These are phyloP conservation scores for Suillus plorans DNA, from an alignment of 768 basidiomycete species.

Conservation along the genomic window DNA sequence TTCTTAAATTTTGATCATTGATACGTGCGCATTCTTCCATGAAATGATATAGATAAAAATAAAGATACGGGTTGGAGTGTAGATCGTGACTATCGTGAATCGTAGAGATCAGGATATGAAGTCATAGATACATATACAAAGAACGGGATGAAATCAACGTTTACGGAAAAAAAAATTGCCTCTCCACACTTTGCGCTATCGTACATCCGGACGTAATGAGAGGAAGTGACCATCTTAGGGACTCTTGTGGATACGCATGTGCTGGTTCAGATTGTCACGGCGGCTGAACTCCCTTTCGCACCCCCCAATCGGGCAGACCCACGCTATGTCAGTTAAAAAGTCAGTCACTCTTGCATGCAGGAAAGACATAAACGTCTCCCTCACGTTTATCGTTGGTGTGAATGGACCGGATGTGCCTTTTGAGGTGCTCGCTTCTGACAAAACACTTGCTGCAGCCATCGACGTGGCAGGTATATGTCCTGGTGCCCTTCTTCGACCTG, in stretches of 20 bases:
- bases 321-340: conserved; percentile 22
- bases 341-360: conserved; percentile 4
- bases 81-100: neutral
- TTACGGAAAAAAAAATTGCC: neutral
- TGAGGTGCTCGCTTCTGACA: conserved; percentile 76
- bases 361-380: conserved; percentile 26
- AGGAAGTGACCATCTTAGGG: neutral
- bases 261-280: conserved; percentile 76
- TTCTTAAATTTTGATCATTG: neutral
- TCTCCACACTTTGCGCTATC: neutral
- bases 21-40: neutral
- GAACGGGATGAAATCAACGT: neutral
- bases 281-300: conserved; percentile 75
- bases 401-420: conserved; percentile 76
- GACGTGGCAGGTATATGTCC: conserved; percentile 66
- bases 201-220: neutral
- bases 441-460: conserved; percentile 80
- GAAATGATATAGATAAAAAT: neutral
- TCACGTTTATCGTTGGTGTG: conserved; percentile 85
- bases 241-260: conserved; percentile 57
- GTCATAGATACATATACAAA: neutral
- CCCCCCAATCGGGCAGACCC: conserved; percentile 50
- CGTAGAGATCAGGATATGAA: neutral
- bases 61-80: neutral
- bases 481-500: conserved; percentile 33